Evolutionary conservation across 257 asterid genomes (phyloP), one percentile per base, ranked within the genome.

Genomic region (Eustoma russellianum): DNA sequence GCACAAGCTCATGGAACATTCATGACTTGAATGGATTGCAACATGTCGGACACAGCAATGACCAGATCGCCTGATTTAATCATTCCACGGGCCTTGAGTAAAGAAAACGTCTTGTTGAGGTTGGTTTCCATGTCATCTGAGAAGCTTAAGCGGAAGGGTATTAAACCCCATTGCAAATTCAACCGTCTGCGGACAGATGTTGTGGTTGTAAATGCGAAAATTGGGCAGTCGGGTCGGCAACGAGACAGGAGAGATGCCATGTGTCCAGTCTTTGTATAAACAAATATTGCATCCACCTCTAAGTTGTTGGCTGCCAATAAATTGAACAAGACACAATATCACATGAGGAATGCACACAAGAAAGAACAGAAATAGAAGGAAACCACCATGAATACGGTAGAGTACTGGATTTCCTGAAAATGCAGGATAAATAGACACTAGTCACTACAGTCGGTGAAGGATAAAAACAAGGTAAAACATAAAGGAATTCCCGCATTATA

Each of bases 211-310:
- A 92, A 92, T 16, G 97, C 97, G 14, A 92, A 92, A 34, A 85
- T 88, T 52, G 97, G 99, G 78, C 95, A 92, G 69, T 88, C 99
- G 5, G 99, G 95, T 13, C 97, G 88, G 55, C 97, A 81, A 33
- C 99, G 94, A 17, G 99, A 92, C 70, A 92, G 56, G 48, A 92
- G 88, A 48, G 99, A 85, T 60, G 99, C 99, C 99, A 92, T 85
- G 76, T 92, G 91, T 49, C 99, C 97, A 17, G 59, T 51, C 75
- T 79, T 92, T 6, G 97, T 85, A 80, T 88, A 92, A 17, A 85
- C 99, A 48, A 88, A 92, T 24, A 92, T 77, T n/a, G 99, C 99
- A 62, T 88, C 99, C 56, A 85, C 93, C 54, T 67, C 94, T 59
- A 92, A 74, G 64, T 88, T 88, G 81, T 92, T 85, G 35, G 99